Base-by-base conservation (phyloP, 169 alveolate genomes). In the Cryptosporidium meleagridis region DNA sequence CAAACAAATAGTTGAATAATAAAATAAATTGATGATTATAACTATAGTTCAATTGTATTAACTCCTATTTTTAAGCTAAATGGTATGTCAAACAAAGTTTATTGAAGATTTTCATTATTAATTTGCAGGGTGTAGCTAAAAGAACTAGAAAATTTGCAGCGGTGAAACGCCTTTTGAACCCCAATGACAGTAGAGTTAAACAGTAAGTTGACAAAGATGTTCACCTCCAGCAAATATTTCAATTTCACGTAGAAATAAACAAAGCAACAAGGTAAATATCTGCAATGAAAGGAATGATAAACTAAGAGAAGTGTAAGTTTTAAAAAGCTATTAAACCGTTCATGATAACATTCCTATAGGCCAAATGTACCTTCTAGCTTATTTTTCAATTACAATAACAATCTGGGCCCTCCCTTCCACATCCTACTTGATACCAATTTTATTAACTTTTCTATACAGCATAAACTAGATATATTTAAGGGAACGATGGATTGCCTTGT, bases 371-470 rank as follows among this genome's bases (percentile, higher is more conserved):
- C 96, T 35, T 71, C 94, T 48, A 94, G 95, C 53, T 69, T 95
- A 55, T 95, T 94, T 89, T 95, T 96, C 91, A 93, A 92, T 69
- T 97, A 97, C 91, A 97, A 97, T 85, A 97, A 97, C 86, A 95
- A 97, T 67, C 89, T 98, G 75, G 98, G 98, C 2, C 99, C 99
- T n/a, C 99, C 99, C n/a, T 98, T 96, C 85, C 98, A 97, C 85
- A 97, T 98, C 33, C 87, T 99, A 48, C 94, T 99, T 39, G 99
- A 99, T 94, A 99, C 99, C 5, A 99, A 99, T 97, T 99, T 99
- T 94, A 95, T 99, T 70, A 99, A 98, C 95, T 97, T 98, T 87
- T 97, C 99, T 51, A 98, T 99, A 85, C 99, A 98, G 91, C 95
- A 97, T 94, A 98, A 97, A 94, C 93, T 98, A 51, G 99, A 98